These are phyloP conservation scores for Penicillium rolfsii DNA, from an alignment of 2,329 filamentous ascomycete species.

Conservation along the genomic window DNA sequence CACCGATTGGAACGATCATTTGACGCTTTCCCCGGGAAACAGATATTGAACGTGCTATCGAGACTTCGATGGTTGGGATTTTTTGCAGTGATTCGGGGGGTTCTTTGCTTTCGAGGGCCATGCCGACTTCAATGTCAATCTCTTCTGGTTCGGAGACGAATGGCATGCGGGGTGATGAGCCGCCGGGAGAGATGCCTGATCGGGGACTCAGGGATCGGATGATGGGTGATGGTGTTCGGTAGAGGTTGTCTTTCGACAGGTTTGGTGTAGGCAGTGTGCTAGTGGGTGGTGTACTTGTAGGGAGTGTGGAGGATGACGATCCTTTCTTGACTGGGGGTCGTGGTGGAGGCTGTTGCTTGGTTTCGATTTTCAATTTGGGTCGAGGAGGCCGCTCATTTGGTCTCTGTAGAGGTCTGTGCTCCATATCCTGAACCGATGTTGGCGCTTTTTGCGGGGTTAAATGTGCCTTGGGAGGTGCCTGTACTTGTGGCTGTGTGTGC, in stretches of 20 bases:
- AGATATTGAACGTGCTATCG: conserved; percentile 45
- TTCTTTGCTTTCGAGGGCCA: conserved; percentile 8
- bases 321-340: conserved; percentile 2
- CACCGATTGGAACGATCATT: conserved; percentile 42
- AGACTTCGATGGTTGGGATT: conserved; percentile 38
- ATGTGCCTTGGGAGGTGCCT: background rate
- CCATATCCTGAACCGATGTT: background rate
- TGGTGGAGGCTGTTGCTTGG: background rate
- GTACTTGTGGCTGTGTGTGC: background rate
- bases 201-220: conserved; percentile 13
- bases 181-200: conserved; percentile 1
- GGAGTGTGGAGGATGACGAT: background rate
- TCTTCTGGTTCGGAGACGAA: conserved; percentile 19
- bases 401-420: background rate
- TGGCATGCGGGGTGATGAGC: conserved; percentile 23
- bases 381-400: background rate
- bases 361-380: conserved; percentile 10
- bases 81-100: conserved; percentile 4
- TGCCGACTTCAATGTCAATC: conserved; percentile 8
- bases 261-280: conserved; percentile 3
- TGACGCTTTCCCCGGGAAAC: conserved; percentile 41
- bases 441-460: background rate
- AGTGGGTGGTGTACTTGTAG: background rate
- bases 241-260: background rate
- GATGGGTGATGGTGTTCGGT: conserved; percentile 17